These are phyloP conservation scores for Teratosphaeria epicoccoides DNA, from an alignment of 2,329 filamentous ascomycete genomes.

Conservation along the genomic window DNA sequence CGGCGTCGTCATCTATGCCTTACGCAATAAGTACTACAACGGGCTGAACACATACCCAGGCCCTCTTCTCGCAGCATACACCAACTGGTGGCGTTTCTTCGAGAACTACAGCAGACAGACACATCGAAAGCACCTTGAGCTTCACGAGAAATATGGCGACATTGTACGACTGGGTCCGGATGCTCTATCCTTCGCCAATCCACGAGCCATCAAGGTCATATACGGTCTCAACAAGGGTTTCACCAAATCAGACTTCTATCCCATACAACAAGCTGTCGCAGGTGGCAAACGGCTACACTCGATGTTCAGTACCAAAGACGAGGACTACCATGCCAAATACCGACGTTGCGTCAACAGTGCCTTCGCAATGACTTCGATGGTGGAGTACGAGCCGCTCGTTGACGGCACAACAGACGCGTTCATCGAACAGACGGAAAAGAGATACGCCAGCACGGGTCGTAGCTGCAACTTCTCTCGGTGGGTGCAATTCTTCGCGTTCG, in stretches of 20 bases:
- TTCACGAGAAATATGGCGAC: conserved; percentile 63
- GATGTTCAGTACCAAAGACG: conserved; percentile 66
- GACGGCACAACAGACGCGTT: conserved; percentile 65
- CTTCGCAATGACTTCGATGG: conserved; percentile 66
- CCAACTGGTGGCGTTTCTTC: conserved; percentile 64
- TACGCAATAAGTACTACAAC: conserved; percentile 39
- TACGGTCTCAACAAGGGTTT: conserved; percentile 78
- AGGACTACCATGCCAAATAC: conserved; percentile 64
- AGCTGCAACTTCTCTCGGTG: conserved; percentile 58
- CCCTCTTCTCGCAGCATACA: conserved; percentile 55
- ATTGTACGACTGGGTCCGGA: conserved; percentile 69
- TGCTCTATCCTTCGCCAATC: conserved; percentile 60
- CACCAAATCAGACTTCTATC: conserved; percentile 72
- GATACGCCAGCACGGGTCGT: conserved; percentile 31
- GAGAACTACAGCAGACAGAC: conserved; percentile 56
- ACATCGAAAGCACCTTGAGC: conserved; percentile 54
- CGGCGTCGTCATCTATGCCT: conserved; percentile 24
- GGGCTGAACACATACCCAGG: conserved; percentile 64
- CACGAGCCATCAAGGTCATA: conserved; percentile 61
- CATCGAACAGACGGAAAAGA: conserved; percentile 40
- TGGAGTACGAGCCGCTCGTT: conserved; percentile 71
- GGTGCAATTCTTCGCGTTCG: conserved; percentile 74
- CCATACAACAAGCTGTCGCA: conserved; percentile 63
- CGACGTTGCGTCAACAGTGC: conserved; percentile 64
- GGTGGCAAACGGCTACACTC: conserved; percentile 59